These are phyloP conservation scores for Onygenales sp. DNA, from an alignment of 2,329 filamentous ascomycete genomes.

Conservation along the genomic window DNA sequence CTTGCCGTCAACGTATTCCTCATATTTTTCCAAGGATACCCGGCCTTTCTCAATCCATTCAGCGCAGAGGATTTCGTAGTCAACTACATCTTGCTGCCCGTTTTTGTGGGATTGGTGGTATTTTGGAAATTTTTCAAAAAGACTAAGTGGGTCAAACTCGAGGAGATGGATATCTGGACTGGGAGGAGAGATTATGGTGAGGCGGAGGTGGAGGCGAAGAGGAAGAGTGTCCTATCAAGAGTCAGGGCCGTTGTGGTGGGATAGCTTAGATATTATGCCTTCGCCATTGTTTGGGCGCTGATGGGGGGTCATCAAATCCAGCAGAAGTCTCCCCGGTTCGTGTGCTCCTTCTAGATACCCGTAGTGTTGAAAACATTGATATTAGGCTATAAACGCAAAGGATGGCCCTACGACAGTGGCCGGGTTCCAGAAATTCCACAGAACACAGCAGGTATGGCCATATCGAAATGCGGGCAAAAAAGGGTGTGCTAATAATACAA, in stretches of 20 bases:
- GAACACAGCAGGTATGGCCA: too few species aligned
- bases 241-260: constrained; percentile 18
- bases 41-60: constrained; percentile 42
- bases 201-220: constrained; percentile 5
- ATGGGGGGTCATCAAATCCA: too few species aligned
- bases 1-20: constrained; percentile 40
- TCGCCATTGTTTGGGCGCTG: too few species aligned
- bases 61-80: constrained; percentile 43
- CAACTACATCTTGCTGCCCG: constrained; percentile 45
- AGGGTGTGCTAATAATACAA: too few species aligned
- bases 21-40: constrained; percentile 45
- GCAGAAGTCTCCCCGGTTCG: too few species aligned
- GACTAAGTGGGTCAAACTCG: constrained; percentile 25
- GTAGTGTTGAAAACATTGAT: too few species aligned
- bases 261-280: constrained; percentile 1
- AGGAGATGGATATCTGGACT: constrained; percentile 32
- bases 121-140: constrained; percentile 38
- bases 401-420: too few species aligned
- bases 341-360: too few species aligned
- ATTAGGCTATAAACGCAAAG: too few species aligned
- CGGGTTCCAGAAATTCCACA: too few species aligned
- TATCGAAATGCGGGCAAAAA: too few species aligned
- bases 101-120: constrained; percentile 39
- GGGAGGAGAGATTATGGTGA: constrained; percentile 21
- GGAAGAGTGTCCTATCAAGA: constrained; percentile 11